Evolutionary conservation across 306 rosid genomes (phyloP), one percentile per base, ranked within the genome.

Genomic region (Erythrophleum fordii): DNA sequence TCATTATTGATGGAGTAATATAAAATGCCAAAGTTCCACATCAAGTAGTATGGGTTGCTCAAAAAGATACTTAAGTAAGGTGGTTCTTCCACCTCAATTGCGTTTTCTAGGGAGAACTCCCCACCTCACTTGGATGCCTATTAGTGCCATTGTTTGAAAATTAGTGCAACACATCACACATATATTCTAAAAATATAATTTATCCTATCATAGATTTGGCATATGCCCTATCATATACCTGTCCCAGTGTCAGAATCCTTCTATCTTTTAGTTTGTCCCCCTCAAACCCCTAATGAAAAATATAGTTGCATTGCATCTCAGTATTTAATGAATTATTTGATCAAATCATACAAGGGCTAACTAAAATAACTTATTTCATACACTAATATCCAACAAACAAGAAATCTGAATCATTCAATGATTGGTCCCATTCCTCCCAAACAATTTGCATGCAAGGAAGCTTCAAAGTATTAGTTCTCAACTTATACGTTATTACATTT

Each of bases 401-500:
- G 35, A 20, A 29, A 65, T 22, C 11, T 64, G 45, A 8, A 77
- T 52, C 73, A 26, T 65, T 31, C 18, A 37, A 68, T 55, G 35
- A 66, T 52, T 53, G 12, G 62, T 55, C 61, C 13, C 78, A 72
- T n/a, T 51, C 55, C n/a, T 69, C 73, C 46, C 5, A 49, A 46
- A 80, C 25, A 62, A 68, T 73, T 59, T 49, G 70, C 70, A 75
- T 16, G 28, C 78, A 60, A 84, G 46, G 42, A 77, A 16, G 61
- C 52, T 69, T 69, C 68, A 25, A 59, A 48, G 29, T 60, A 14
- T 49, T 37, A n/a, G 58, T 59, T 66, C 23, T 44, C 9, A 59
- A 58, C 23, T 34, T 34, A n/a, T 16, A 62, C 6, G 55, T 62
- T 60, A 72, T 34, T 5, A 85, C 56, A 42, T 42, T 77, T 67